These are phyloP conservation scores for Funneliformis caledonium DNA, from an alignment of 371 early-diverging fungal species.

Conservation along the genomic window DNA sequence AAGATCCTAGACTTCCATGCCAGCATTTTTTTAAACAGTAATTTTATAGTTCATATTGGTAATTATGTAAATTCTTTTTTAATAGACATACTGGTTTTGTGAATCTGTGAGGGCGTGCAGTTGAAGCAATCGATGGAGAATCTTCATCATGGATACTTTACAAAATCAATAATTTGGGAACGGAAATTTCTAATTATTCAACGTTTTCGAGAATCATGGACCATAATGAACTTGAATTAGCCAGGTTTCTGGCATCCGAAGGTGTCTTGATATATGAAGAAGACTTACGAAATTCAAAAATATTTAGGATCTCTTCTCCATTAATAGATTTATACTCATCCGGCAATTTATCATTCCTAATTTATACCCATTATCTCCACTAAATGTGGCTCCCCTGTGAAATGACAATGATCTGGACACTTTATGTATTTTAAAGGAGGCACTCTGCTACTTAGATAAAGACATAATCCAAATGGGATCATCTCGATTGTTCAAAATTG, in stretches of 20 bases:
- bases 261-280: conserved; percentile 1
- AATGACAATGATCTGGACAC: neutral
- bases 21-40: too few species aligned
- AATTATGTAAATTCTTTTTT: neutral
- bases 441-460: conserved; percentile 5
- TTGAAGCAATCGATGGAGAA: neutral
- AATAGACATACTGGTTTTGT: conserved; percentile 11
- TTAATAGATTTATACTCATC: neutral
- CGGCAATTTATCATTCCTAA: neutral
- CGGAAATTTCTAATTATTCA: neutral
- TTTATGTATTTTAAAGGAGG: neutral
- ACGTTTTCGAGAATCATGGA: neutral
- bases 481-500: neutral
- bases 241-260: neutral
- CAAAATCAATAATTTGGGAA: neutral
- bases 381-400: neutral
- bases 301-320: neutral
- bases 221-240: neutral
- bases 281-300: neutral
- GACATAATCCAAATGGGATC: neutral
- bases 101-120: neutral
- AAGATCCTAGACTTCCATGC: too few species aligned
- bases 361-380: neutral
- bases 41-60: neutral
- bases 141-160: conserved; percentile 1